Evolutionary conservation across 345 rosid genomes (phyloP).

Genomic region (Murraya koenigii): DNA sequence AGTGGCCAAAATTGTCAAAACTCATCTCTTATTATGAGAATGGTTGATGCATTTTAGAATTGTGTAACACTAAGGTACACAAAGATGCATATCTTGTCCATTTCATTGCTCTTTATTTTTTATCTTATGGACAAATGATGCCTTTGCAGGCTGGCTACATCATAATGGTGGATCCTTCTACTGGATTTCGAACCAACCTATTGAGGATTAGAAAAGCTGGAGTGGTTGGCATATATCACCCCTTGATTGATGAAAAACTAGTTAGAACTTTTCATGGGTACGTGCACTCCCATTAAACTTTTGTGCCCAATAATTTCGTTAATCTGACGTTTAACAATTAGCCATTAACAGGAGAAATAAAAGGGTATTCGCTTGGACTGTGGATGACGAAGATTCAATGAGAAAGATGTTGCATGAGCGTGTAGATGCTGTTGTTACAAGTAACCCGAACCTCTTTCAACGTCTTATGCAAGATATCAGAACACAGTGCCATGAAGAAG

Average conservation of each 20-base stretch:
- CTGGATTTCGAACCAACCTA: conserved; percentile 54
- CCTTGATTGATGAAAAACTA: conserved; percentile 58
- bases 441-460: conserved; percentile 63
- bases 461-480: conserved; percentile 62
- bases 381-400: conserved; percentile 77
- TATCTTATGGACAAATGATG: neutral
- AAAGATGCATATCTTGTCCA: neutral
- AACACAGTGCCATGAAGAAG: conserved; percentile 75
- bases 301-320: too few relatives aligned
- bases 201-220: conserved; percentile 74
- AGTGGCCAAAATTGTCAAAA: neutral
- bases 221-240: conserved; percentile 82
- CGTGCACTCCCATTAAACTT: conserved; percentile 20
- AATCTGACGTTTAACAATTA: neutral
- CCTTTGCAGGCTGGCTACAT: conserved; percentile 84
- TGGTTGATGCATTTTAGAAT: neutral
- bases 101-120: neutral
- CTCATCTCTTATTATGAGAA: neutral
- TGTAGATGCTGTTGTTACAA: conserved; percentile 80
- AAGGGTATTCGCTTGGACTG: conserved; percentile 87
- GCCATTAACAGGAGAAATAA: conserved; percentile 56
- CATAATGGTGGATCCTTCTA: conserved; percentile 69
- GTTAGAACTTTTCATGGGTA: conserved; percentile 63
- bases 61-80: neutral
- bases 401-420: conserved; percentile 51